A percentile compares a stretch with the other conserved stretches of the same genome.
phyloP scores from a whole-genome alignment of 495 filamentous ascomycete species.

The Echria macrotheca region DNA sequence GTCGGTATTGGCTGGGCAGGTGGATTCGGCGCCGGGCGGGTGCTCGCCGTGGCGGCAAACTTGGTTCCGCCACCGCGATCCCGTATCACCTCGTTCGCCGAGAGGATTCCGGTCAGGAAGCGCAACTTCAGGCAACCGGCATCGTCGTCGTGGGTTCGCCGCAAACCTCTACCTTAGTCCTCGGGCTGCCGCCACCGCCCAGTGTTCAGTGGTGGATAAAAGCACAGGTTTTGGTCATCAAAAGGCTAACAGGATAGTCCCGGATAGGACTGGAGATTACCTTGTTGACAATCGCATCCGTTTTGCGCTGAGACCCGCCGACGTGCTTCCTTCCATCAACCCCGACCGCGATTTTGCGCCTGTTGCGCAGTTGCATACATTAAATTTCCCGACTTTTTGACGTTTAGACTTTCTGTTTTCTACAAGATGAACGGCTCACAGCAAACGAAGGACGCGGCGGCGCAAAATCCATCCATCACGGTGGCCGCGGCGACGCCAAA shows the following conservation, averaged over 20 bases:
- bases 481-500: conserved; percentile 23
- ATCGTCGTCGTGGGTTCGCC: too few species aligned
- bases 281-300: not conserved
- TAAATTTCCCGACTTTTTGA: not conserved
- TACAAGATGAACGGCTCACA: conserved; percentile 32
- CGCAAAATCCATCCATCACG: conserved; percentile 23
- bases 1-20: too few species aligned
- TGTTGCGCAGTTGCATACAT: conserved; percentile 5
- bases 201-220: too few species aligned
- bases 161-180: too few species aligned
- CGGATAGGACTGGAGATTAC: conserved; percentile 9
- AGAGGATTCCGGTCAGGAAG: conserved; percentile 8
- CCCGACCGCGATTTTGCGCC: not conserved
- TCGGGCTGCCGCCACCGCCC: too few species aligned
- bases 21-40: too few species aligned
- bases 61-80: conserved; percentile 14
- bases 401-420: not conserved
- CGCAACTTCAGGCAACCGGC: conserved; percentile 15
- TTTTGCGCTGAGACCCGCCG: not conserved
- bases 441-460: conserved; percentile 21
- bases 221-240: conserved; percentile 15
- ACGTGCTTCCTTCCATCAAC: not conserved
- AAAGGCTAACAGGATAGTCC: conserved; percentile 12
- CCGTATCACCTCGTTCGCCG: conserved; percentile 6
- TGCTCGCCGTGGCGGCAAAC: not conserved